phyloP scores from a whole-genome alignment of 805 yeast species.

The Candida cerambycidarum region DNA sequence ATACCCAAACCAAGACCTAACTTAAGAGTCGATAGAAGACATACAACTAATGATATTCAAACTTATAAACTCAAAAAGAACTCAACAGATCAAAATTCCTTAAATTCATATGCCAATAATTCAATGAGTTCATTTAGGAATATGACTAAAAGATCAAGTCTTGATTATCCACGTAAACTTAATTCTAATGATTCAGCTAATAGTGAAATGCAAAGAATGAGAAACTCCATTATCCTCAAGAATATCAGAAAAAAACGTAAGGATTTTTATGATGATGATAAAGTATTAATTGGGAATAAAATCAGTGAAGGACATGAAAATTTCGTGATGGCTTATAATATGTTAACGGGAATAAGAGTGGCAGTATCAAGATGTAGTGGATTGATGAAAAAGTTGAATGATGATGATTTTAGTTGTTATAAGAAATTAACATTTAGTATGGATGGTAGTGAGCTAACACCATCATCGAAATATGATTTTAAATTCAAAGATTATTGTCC shows the following conservation, averaged over 20 bases:
- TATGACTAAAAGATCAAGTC: constrained; percentile 7
- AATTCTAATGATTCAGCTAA: constrained; percentile 25
- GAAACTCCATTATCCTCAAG: constrained; percentile 46
- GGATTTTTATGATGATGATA: constrained; percentile 49
- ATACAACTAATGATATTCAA: constrained; percentile 15
- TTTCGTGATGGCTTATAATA: constrained; percentile 91
- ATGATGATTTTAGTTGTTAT: constrained; percentile 66
- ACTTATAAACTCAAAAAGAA: constrained; percentile 9
- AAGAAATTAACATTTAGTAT: constrained; percentile 85
- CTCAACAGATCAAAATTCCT: constrained; percentile 5
- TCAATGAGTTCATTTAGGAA: constrained; percentile 6
- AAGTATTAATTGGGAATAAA: constrained; percentile 71
- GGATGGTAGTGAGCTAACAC: constrained; percentile 85
- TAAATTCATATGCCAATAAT: not conserved
- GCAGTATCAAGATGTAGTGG: constrained; percentile 93
- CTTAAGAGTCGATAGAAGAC: constrained; percentile 10
- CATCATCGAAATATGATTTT: constrained; percentile 92
- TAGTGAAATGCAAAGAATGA: constrained; percentile 50
- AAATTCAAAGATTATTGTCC: constrained; percentile 97
- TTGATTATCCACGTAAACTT: constrained; percentile 5
- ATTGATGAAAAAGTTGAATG: constrained; percentile 67
- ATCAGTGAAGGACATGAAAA: constrained; percentile 93
- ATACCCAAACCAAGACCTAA: not conserved
- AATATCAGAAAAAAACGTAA: constrained; percentile 40
- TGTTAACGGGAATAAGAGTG: constrained; percentile 95